Base-by-base conservation (phyloP, 2,329 filamentous ascomycete genomes). In the Penicillium sp. region DNA sequence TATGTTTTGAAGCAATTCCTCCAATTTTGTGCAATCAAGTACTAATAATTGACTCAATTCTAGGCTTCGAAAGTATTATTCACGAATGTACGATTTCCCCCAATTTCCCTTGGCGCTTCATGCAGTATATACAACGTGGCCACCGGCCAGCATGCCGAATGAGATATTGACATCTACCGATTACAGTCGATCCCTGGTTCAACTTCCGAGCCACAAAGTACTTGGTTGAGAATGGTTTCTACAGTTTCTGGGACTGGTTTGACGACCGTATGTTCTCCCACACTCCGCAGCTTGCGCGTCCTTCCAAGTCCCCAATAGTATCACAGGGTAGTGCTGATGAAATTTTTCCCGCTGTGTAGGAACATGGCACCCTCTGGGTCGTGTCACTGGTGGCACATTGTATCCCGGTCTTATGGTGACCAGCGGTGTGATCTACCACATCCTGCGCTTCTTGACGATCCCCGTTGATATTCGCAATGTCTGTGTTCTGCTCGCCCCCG, bases 211-310 rank as follows among this genome's bases (percentile, higher is more conserved):
- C 94, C 64, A 97, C 94, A 54, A 97, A 97, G 78, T 97, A 99
- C 72, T 85, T 99, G 53, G 90, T 99, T 53, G 85, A 93, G 72
- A 86, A 99, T 86, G 94, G 94, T 68, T 97, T 99, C 80, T 95
- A 96, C 77, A 92, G 89, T 76, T 99, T 99, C 75, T 99, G 94
- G 94, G 93, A 99, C 76, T 99, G 94, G 94, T 99, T 99, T 72
- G 94, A 99, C 77, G 94, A 99, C 81, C 88, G 94, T 88, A 81
- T 61, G 85, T 73, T 53, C 27, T 48, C 37, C 57, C 53, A 53
- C 49, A 54, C 49, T 48, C 43, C 29, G 14, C n/a, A 29, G 37
- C 46, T 59, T 57, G 55, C 51, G 55, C 31, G 51, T 48, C 53
- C 20, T 43, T 46, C 33, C 22, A 35, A 29, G 37, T 33, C 48